These are phyloP conservation scores for Epichloe bromicola DNA, from an alignment of 2,329 filamentous ascomycete genomes.

Conservation along the genomic window DNA sequence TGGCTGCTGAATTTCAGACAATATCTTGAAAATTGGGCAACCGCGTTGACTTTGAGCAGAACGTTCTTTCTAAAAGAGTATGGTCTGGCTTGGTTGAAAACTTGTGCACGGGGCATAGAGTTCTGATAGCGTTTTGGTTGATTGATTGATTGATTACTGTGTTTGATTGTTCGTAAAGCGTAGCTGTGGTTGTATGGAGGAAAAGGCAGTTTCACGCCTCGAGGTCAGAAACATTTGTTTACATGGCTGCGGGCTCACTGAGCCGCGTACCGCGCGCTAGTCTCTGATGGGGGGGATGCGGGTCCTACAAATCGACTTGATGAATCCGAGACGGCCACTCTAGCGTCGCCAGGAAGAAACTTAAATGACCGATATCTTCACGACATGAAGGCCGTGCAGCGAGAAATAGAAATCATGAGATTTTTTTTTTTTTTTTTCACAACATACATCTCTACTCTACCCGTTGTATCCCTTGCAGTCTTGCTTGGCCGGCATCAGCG, in stretches of 20 bases:
- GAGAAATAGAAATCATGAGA: too few relatives aligned
- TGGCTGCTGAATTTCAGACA: slow-evolving; percentile 4
- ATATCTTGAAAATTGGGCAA: slow-evolving; percentile 4
- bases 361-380: too few relatives aligned
- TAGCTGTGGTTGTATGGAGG: slow-evolving; percentile 1
- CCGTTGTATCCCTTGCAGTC: not conserved
- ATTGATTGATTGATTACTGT: not conserved
- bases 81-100: not conserved
- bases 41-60: slow-evolving; percentile 3
- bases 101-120: slow-evolving; percentile 4
- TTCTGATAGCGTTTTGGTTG: slow-evolving; percentile 1
- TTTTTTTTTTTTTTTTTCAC: too few relatives aligned
- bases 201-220: not conserved
- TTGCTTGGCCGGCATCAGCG: not conserved
- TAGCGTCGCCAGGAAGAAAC: too few relatives aligned
- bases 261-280: slow-evolving; percentile 1
- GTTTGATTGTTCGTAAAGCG: slow-evolving; percentile 1
- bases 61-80: slow-evolving; percentile 2
- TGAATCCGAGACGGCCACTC: too few relatives aligned
- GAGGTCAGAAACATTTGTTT: slow-evolving; percentile 4
- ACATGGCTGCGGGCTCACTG: not conserved
- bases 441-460: not conserved
- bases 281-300: not conserved
- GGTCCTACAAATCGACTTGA: not conserved
- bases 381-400: too few relatives aligned